Base-by-base conservation (phyloP, 2,329 filamentous ascomycete genomes). In the Fusarium tjaetaba region DNA sequence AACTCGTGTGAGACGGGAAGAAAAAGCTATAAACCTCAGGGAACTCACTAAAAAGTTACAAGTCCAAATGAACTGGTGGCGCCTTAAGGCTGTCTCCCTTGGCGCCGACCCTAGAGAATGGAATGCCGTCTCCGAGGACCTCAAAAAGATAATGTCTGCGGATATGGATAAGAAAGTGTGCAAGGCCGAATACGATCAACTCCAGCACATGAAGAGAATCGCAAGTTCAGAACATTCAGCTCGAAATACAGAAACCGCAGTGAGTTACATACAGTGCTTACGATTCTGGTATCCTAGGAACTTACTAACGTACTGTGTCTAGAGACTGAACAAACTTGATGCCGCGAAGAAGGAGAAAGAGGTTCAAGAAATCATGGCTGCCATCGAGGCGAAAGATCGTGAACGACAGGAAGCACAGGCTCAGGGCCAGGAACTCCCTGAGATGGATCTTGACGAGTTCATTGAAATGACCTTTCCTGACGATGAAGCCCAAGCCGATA, bases 1-100 rank as follows among this genome's bases (percentile, higher is more conserved):
- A 60, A 81, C 79, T 16, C 78, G 83, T 2, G 68, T 78, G 26
- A 72, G 77, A 26, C 77, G 82, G 1, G 61, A 80, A 32, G 82
- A 83, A 56, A 65, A 73, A 1, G 71, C 81, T 3, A 52, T 61
- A 0, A 67, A 75, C 16, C 73, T 74, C 13, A 74, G 73, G 5
- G 24, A 36, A 7, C 67, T 82, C 28, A 65, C 78, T 22, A 74
- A 78, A 43, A 72, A 75, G 5, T 67, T 73, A 41, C 62, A 73
- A 11, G 70, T 78, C 11, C 78, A 81, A 68, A 65, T 73, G 20
- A 61, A 70, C 59, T 82, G 77, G 77, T 78, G 80, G 59, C 75
- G 77, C 4, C 53, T 81, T 45, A 71, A 76, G 49, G 72, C 78
- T 22, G 65, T 79, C 8, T 45, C 75, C 24, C 58, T 80, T 11